A percentile compares a stretch with the other conserved stretches of the same genome.
phyloP scores from a whole-genome alignment of 306 rosid genomes.

The Prosopis cineraria region DNA sequence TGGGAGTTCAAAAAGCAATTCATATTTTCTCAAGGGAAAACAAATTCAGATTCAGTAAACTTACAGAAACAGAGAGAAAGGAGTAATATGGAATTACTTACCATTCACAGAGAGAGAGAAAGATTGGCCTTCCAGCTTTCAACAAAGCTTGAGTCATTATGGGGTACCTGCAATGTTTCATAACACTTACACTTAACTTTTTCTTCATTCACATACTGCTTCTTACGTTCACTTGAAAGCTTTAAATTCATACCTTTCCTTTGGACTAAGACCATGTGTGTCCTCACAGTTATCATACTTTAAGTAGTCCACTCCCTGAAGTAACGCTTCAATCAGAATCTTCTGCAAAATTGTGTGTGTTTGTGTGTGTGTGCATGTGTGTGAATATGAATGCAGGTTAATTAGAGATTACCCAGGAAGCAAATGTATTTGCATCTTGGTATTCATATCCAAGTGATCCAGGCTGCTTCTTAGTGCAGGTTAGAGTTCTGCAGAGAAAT shows the following conservation, averaged over 20 bases:
- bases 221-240: neutral
- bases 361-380: neutral
- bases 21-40: neutral
- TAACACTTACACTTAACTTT: neutral
- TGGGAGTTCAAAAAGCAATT: neutral
- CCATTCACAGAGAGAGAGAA: conserved; percentile 73
- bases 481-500: conserved; percentile 40
- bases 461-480: conserved; percentile 64
- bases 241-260: conserved; percentile 40
- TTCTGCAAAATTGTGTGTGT: neutral
- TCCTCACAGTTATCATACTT: conserved; percentile 70
- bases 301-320: conserved; percentile 64
- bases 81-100: conserved; percentile 29
- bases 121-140: conserved; percentile 51
- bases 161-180: conserved; percentile 48
- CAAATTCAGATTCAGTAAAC: neutral
- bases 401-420: conserved; percentile 59
- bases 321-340: neutral
- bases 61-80: neutral
- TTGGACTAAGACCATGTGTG: conserved; percentile 42
- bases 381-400: neutral
- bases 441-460: conserved; percentile 68
- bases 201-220: neutral
- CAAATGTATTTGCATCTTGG: conserved; percentile 71
- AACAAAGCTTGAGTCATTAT: conserved; percentile 58